Percentiles rank a stretch among this genome's conserved stretches.
Conservation (phyloP, 2,329 filamentous ascomycete genomes). For the Verticillium tricorpus region DNA sequence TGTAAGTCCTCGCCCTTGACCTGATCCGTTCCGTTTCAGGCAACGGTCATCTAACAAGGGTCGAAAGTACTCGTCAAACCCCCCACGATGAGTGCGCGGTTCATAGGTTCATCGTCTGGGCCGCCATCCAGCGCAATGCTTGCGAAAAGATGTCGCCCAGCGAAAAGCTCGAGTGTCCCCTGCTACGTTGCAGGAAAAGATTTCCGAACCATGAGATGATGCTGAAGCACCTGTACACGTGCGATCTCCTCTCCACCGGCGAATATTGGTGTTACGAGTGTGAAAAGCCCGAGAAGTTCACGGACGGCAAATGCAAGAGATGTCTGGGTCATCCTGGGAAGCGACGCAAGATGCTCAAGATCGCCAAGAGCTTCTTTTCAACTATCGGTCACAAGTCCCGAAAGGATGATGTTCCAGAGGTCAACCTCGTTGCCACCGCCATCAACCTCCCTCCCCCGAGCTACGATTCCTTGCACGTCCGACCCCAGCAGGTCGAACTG, state of each 20-base stretch:
- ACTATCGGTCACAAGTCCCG: conserved; percentile 44
- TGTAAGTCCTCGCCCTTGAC: conserved; percentile 22
- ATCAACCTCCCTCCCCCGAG: conserved; percentile 34
- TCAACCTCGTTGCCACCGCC: conserved; percentile 23
- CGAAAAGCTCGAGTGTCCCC: conserved; percentile 47
- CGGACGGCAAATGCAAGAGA: conserved; percentile 45
- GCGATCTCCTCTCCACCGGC: conserved; percentile 41
- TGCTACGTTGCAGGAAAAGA: conserved; percentile 44
- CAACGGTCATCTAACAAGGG: background rate
- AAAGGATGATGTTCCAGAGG: conserved; percentile 25
- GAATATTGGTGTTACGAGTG: conserved; percentile 56
- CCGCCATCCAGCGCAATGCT: conserved; percentile 49
- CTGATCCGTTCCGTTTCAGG: background rate
- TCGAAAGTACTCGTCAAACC: conserved; percentile 37
- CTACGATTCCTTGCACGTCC: conserved; percentile 37
- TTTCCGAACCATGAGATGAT: conserved; percentile 49
- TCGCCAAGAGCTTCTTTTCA: conserved; percentile 51
- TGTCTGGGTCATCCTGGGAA: conserved; percentile 47
- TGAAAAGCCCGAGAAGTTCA: conserved; percentile 45
- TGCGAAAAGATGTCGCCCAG: conserved; percentile 40
- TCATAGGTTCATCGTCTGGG: conserved; percentile 53
- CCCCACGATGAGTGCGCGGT: conserved; percentile 45
- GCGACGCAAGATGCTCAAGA: conserved; percentile 45
- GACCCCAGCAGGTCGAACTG: conserved; percentile 35
- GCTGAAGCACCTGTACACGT: conserved; percentile 47